phyloP scores from a whole-genome alignment of 768 basidiomycete species.

The Russula sp. region DNA sequence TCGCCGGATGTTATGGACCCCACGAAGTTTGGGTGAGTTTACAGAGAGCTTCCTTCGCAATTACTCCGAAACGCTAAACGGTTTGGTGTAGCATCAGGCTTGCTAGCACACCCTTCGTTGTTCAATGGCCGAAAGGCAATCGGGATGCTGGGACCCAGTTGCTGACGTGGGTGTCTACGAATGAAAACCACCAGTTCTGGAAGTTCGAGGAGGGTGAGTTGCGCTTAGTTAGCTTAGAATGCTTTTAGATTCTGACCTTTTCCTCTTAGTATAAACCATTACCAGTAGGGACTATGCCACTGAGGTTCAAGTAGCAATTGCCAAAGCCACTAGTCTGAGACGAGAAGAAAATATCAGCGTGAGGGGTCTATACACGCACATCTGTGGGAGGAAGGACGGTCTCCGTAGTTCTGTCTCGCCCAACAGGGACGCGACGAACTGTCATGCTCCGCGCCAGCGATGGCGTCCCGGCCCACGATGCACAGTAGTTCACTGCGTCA shows the following conservation, averaged over 20 bases:
- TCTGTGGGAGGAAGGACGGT: background rate
- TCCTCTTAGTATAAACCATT: background rate
- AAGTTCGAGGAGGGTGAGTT: background rate
- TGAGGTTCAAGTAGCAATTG: background rate
- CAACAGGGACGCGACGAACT: background rate
- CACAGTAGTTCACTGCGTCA: too few species aligned
- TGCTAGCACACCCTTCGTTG: background rate
- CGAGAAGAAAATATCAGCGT: too few species aligned
- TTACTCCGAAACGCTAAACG: background rate
- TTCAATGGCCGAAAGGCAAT: background rate
- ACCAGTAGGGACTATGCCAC: background rate
- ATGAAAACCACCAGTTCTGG: background rate
- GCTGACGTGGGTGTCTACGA: background rate
- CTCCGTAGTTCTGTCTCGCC: background rate
- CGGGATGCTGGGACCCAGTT: background rate
- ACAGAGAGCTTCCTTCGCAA: background rate
- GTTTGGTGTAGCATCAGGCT: too few species aligned
- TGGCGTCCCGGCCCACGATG: too few species aligned
- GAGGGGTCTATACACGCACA: too few species aligned
- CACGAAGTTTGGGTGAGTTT: background rate
- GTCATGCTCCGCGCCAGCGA: too few species aligned
- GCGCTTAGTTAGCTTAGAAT: background rate
- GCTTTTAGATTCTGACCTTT: background rate
- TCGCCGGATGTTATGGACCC: background rate
- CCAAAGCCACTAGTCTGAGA: background rate